Conservation (phyloP, 306 rosid genomes). For the Ormosia emarginata region DNA sequence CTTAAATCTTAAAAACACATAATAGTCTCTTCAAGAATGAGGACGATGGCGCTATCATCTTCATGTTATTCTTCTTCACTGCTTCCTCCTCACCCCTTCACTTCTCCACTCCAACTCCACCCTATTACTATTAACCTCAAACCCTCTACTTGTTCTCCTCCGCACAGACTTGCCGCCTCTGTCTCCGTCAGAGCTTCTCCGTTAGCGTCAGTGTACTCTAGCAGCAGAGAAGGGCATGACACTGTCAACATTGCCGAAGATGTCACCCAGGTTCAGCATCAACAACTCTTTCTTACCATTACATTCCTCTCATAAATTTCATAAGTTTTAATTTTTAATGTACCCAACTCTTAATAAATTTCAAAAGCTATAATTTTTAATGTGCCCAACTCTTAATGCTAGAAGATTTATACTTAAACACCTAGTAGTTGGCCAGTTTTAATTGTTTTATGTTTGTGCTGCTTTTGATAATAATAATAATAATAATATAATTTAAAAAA, state of each 20-base stretch:
- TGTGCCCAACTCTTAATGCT: background rate
- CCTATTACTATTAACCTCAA: slow-evolving; percentile 10
- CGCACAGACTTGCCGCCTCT: background rate
- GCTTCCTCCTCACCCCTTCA: slow-evolving; percentile 28
- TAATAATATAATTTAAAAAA: background rate
- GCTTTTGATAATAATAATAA: background rate
- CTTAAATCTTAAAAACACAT: background rate
- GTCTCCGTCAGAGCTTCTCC: slow-evolving; percentile 33
- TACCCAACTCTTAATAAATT: background rate
- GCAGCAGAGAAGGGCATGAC: slow-evolving; percentile 52
- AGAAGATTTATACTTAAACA: background rate
- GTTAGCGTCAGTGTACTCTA: slow-evolving; percentile 19
- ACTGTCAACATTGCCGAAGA: slow-evolving; percentile 89
- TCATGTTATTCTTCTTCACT: slow-evolving; percentile 21
- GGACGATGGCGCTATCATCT: slow-evolving; percentile 38
- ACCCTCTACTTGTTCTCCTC: background rate
- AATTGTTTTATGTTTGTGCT: background rate
- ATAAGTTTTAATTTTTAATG: background rate
- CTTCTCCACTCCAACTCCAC: slow-evolving; percentile 6
- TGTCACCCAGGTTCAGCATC: slow-evolving; percentile 73
- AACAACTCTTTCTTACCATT: background rate
- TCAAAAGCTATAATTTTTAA: background rate
- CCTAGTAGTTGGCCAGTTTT: background rate
- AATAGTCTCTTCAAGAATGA: background rate
- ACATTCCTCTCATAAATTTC: background rate